phyloP scores from a whole-genome alignment of 768 basidiomycete genomes.

The Clathrus columnatus region DNA sequence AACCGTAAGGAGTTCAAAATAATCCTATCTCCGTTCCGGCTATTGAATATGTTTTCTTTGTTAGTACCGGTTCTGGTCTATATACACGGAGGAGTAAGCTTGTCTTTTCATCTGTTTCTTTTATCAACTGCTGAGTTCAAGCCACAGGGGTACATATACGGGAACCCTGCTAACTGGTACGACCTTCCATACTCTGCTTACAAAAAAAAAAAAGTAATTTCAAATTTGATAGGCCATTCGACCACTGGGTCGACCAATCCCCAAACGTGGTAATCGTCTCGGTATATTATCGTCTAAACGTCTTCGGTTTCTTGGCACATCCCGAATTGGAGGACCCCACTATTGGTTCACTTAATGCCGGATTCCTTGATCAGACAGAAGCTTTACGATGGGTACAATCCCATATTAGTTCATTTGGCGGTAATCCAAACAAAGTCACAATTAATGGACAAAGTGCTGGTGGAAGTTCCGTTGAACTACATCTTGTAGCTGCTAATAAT shows the following conservation, averaged over 20 bases:
- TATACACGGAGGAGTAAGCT: conserved; percentile 30
- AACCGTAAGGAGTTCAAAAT: conserved; percentile 30
- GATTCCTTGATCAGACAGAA: conserved; percentile 49
- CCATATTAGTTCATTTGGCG: conserved; percentile 30
- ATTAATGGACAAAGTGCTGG: neutral
- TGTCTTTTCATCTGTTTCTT: neutral
- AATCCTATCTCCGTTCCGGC: no score
- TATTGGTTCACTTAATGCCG: conserved; percentile 31
- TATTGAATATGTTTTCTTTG: no score
- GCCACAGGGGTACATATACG: conserved; percentile 43
- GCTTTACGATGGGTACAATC: conserved; percentile 30
- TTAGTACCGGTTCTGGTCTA: conserved; percentile 33
- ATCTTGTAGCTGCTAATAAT: conserved; percentile 36
- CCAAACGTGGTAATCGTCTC: conserved; percentile 24
- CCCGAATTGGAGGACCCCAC: conserved; percentile 20
- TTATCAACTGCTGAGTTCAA: conserved; percentile 11
- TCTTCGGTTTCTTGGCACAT: conserved; percentile 41
- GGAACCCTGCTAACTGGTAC: conserved; percentile 49
- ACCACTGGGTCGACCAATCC: conserved; percentile 54
- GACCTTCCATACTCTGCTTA: neutral
- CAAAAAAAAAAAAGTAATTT: conserved; percentile 7
- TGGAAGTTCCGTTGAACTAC: conserved; percentile 44
- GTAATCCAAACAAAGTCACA: conserved; percentile 35
- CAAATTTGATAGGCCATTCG: conserved; percentile 36
- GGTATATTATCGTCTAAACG: conserved; percentile 45